Percentiles rank a stretch among this genome's conserved stretches.
Evolutionary conservation across 2,329 filamentous ascomycete genomes (phyloP).

Genomic region (Fusarium irregulare): DNA sequence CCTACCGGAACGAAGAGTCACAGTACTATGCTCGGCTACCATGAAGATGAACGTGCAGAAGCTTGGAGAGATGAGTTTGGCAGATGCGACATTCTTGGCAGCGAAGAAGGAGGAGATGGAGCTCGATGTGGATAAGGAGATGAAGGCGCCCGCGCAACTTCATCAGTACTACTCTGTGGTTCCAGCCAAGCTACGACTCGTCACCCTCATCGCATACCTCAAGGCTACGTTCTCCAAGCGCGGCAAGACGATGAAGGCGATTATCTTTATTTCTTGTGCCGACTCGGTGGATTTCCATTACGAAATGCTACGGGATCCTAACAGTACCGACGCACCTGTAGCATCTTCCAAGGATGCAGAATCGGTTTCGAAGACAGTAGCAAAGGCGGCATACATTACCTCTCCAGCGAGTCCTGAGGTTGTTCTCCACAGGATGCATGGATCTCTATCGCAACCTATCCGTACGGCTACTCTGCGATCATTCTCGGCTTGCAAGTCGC

Average conservation of each 20-base stretch:
- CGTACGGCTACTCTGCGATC: constrained; percentile 87
- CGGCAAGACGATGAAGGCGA: constrained; percentile 95
- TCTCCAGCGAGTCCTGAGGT: constrained; percentile 78
- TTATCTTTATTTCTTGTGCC: constrained; percentile 95
- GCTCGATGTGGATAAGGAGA: constrained; percentile 66
- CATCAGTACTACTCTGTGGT: constrained; percentile 92
- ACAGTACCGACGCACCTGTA: constrained; percentile 44
- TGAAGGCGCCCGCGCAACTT: constrained; percentile 85
- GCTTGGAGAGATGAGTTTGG: constrained; percentile 92
- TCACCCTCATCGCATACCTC: constrained; percentile 85
- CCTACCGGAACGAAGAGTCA: constrained; percentile 81
- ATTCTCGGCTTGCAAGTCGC: constrained; percentile 78
- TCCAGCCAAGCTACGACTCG: constrained; percentile 88
- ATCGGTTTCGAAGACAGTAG: constrained; percentile 69
- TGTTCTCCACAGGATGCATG: constrained; percentile 88
- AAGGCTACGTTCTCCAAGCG: constrained; percentile 89
- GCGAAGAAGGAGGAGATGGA: constrained; percentile 66
- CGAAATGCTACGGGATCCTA: constrained; percentile 73
- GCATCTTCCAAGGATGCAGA: constrained; percentile 49
- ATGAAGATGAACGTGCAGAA: constrained; percentile 98
- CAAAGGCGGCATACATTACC: constrained; percentile 77
- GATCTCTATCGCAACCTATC: constrained; percentile 87
- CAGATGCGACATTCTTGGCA: constrained; percentile 89
- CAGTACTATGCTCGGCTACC: constrained; percentile 93
- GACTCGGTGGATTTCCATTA: constrained; percentile 98